These are phyloP conservation scores for Colletotrichum chrysophilum DNA, from an alignment of 2,329 filamentous ascomycete genomes.

Conservation along the genomic window DNA sequence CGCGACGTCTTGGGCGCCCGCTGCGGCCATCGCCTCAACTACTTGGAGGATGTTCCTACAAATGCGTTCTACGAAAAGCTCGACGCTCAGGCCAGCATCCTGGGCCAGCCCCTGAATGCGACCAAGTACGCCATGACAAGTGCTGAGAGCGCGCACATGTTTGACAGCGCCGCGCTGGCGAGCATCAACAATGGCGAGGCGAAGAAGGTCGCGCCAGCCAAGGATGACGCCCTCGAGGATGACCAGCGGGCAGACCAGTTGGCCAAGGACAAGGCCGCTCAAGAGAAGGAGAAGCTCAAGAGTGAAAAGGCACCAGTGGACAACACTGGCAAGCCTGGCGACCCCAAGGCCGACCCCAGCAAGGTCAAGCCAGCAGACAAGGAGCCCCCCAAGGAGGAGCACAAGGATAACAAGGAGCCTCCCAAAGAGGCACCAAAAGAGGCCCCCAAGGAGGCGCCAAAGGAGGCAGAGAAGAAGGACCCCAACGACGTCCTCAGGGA, in stretches of 20 bases:
- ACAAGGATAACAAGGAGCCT: background rate
- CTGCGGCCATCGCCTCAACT: slow-evolving; percentile 24
- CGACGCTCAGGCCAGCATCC: slow-evolving; percentile 6
- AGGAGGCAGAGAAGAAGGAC: slow-evolving; percentile 13
- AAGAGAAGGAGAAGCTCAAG: slow-evolving; percentile 13
- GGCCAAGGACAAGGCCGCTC: background rate
- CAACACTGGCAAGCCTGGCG: slow-evolving; percentile 3
- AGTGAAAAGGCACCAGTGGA: slow-evolving; percentile 13
- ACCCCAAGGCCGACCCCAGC: slow-evolving; percentile 14
- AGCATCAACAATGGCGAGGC: slow-evolving; percentile 9
- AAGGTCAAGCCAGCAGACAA: background rate
- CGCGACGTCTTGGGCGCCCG: slow-evolving; percentile 21
- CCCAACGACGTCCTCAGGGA: slow-evolving; percentile 18
- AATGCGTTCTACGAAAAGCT: slow-evolving; percentile 22
- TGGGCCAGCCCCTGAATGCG: slow-evolving; percentile 19
- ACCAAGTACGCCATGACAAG: slow-evolving; percentile 21
- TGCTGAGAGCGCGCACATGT: slow-evolving; percentile 3
- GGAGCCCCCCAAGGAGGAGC: background rate
- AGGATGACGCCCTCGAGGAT: slow-evolving; percentile 18
- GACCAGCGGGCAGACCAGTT: slow-evolving; percentile 16
- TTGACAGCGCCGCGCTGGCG: slow-evolving; percentile 17
- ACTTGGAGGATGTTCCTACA: slow-evolving; percentile 13
- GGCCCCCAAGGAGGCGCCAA: background rate
- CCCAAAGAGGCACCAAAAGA: background rate
- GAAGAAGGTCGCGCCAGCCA: background rate